Conservation (phyloP, 768 basidiomycete species). For the Scleroderma citrinum region DNA sequence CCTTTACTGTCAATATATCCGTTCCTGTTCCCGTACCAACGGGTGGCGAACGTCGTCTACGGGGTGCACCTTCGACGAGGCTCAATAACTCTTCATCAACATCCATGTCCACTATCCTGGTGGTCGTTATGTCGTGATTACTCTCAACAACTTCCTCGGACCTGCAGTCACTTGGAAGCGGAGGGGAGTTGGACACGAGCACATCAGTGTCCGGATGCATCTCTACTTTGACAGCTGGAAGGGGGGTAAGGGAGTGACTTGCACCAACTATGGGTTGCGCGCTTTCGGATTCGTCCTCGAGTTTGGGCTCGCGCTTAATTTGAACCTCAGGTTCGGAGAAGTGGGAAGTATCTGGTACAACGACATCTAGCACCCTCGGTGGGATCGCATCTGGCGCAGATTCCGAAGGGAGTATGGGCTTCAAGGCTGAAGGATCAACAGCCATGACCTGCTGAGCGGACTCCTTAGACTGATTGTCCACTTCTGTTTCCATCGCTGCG, state of each 20-base stretch:
- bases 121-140: slow-evolving; percentile 8
- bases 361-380: not conserved
- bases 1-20: not conserved
- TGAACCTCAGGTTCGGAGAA: not conserved
- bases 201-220: not conserved
- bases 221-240: not conserved
- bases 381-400: not conserved
- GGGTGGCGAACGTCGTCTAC: not conserved
- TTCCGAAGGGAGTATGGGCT: not conserved
- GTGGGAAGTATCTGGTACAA: not conserved
- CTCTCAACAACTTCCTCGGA: slow-evolving; percentile 1
- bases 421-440: not conserved
- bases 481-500: not conserved
- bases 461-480: not conserved
- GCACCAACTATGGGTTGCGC: slow-evolving; percentile 1
- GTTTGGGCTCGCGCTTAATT: not conserved
- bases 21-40: not conserved
- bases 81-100: slow-evolving; percentile 63
- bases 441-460: not conserved
- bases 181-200: slow-evolving; percentile 4
- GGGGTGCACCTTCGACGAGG: slow-evolving; percentile 50
- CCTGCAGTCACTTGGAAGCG: slow-evolving; percentile 6
- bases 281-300: slow-evolving; percentile 9
- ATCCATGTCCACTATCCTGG: slow-evolving; percentile 31
- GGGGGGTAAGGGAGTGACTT: not conserved